Evolutionary conservation across 1,284 basidiomycete species (phyloP), one percentile per base, ranked within the genome.

Genomic region (Exobasidium rhododendri): DNA sequence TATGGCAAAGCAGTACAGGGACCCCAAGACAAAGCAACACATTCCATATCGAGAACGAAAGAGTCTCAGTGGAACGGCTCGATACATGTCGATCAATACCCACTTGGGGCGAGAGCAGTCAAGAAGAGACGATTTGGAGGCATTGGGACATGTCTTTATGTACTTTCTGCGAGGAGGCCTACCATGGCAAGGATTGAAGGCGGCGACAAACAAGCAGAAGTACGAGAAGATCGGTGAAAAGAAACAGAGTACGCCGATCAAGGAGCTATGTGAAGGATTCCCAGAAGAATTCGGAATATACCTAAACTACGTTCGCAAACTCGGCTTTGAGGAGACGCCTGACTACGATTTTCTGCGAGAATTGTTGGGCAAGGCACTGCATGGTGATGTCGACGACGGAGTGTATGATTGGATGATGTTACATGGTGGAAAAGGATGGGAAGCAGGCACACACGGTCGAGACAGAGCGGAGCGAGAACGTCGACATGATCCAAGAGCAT

Each of bases 211-310:
- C 84, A 96, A 96, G 84, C 92, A 94, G 83, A 96, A 96, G 84
- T 97, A 96, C 83, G 93, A 97, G 83, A 96, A 94, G 84, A 97
- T 97, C 80, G 92, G 92, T 65, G 93, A 97, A 84, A 97, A 97
- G 87, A 97, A 97, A 84, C 92, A 96, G 84, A 90, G 89, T 53
- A 96, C 93, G 20, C 89, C 90, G 11, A 94, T 96, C 81, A 92
- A 92, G 81, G 92, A 96, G 80, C 84, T 97, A 17, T 91, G 89
- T 72, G 92, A 96, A 70, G 89, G 90, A 47, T 93, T 90, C 82
- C 92, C 92, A 30, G 90, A 92, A 83, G 90, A 92, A 81, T 92
- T 92, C 71, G 86, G 85, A 61, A 92, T 93, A 69, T 92, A 91
- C 76, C 83, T 92, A 64, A 91, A 91, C 82, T 92, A 92, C 78